Percentiles rank a stretch among this genome's conserved stretches.
These are phyloP conservation scores for Euphorbia tirucalli DNA, from an alignment of 345 rosid genomes.

Conservation along the genomic window DNA sequence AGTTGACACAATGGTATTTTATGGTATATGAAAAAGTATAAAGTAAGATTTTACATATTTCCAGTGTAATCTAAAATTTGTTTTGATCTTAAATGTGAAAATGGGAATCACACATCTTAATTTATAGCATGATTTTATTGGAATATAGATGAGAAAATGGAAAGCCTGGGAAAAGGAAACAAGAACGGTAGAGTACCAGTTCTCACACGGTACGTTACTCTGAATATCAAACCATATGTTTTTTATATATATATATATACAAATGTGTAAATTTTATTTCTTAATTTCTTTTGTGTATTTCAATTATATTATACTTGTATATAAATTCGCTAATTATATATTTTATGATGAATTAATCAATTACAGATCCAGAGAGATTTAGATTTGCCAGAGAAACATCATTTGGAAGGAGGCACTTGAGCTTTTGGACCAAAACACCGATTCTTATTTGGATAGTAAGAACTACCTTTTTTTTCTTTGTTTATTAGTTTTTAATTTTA, in stretches of 20 bases:
- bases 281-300: background rate
- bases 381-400: slow-evolving; percentile 43
- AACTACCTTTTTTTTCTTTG: background rate
- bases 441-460: slow-evolving; percentile 39
- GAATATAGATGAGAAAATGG: slow-evolving; percentile 24
- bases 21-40: too few relatives aligned
- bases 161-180: slow-evolving; percentile 32
- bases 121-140: background rate
- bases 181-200: slow-evolving; percentile 24
- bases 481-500: background rate
- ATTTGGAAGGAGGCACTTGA: slow-evolving; percentile 39
- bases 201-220: slow-evolving; percentile 23
- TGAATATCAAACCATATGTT: too few relatives aligned
- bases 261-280: background rate
- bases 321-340: too few relatives aligned
- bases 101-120: too few relatives aligned
- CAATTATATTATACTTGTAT: background rate
- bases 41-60: too few relatives aligned
- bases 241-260: too few relatives aligned
- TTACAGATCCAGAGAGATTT: slow-evolving; percentile 39
- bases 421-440: slow-evolving; percentile 36
- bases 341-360: background rate
- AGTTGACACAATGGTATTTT: too few relatives aligned
- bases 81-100: too few relatives aligned
- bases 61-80: too few relatives aligned